phyloP scores from a whole-genome alignment of 2,329 filamentous ascomycete genomes.

The Eurotiales sp. region DNA sequence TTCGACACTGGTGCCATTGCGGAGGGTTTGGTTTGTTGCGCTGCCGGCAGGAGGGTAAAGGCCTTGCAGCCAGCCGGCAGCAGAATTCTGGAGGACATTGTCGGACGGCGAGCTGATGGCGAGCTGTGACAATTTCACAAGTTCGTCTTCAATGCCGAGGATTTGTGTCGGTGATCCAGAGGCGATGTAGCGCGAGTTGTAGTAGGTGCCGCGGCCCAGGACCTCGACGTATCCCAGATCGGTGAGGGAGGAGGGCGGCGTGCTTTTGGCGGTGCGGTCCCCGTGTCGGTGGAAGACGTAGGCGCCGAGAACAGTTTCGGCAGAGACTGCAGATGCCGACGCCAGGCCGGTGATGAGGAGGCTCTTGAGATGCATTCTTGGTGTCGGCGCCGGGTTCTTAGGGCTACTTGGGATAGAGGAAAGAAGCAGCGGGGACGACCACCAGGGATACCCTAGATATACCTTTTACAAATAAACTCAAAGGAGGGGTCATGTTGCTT shows the following conservation, averaged over 20 bases:
- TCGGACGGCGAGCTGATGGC: constrained; percentile 69
- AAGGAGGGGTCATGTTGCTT: too few relatives aligned
- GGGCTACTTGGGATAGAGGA: too few relatives aligned
- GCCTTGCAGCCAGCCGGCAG: constrained; percentile 75
- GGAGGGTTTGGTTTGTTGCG: constrained; percentile 57
- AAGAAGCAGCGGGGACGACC: too few relatives aligned
- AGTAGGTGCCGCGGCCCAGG: constrained; percentile 69
- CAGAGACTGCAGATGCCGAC: constrained; percentile 17
- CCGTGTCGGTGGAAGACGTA: constrained; percentile 90
- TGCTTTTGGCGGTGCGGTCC: constrained; percentile 76
- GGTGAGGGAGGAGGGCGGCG: constrained; percentile 68
- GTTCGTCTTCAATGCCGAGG: constrained; percentile 60
- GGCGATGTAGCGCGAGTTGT: constrained; percentile 70
- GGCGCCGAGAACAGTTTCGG: constrained; percentile 71
- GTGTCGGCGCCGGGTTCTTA: too few relatives aligned
- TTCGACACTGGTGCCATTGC: constrained; percentile 64
- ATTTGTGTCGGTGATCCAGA: constrained; percentile 59
- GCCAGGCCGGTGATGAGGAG: too few relatives aligned
- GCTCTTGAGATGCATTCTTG: not conserved
- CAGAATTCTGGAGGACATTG: constrained; percentile 74
- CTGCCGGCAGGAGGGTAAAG: constrained; percentile 73
- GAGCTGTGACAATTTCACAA: constrained; percentile 68
- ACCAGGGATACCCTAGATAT: too few relatives aligned
- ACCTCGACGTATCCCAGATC: constrained; percentile 75
- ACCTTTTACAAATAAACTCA: too few relatives aligned